Percentiles rank a stretch among this genome's conserved stretches.
Conservation (phyloP, 2,329 filamentous ascomycete species). For the Tolypocladium tropicale region DNA sequence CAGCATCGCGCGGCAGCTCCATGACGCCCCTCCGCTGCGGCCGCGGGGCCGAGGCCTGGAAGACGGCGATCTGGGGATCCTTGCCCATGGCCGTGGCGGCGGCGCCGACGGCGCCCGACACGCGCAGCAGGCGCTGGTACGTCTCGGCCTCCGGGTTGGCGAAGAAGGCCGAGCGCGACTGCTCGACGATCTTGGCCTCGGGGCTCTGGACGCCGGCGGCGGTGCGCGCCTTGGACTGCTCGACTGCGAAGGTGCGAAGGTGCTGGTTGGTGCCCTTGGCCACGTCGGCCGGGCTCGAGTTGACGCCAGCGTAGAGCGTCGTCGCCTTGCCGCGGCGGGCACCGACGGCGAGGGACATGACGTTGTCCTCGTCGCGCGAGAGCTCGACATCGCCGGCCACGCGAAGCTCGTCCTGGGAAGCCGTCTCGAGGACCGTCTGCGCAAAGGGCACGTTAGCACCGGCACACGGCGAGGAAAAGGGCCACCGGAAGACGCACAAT, state of each 20-base stretch:
- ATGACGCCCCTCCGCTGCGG: slow-evolving; percentile 39
- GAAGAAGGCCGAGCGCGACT: slow-evolving; percentile 44
- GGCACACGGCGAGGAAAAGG: neutral
- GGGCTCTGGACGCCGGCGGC: slow-evolving; percentile 17
- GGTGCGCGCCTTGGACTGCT: slow-evolving; percentile 23
- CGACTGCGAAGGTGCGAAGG: slow-evolving; percentile 64
- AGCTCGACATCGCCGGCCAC: slow-evolving; percentile 65
- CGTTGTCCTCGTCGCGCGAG: slow-evolving; percentile 77
- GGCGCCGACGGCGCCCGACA: slow-evolving; percentile 60
- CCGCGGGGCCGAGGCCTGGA: slow-evolving; percentile 45
- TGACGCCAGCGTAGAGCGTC: slow-evolving; percentile 64
- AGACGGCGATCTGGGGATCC: slow-evolving; percentile 69
- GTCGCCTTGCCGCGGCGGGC: slow-evolving; percentile 45
- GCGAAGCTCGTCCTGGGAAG: slow-evolving; percentile 50
- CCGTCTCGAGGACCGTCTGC: slow-evolving; percentile 64
- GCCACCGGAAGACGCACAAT: slow-evolving; percentile 46
- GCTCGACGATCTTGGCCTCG: slow-evolving; percentile 35
- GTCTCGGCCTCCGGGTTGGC: slow-evolving; percentile 34
- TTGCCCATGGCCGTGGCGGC: slow-evolving; percentile 70
- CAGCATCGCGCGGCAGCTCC: slow-evolving; percentile 45
- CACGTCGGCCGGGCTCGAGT: slow-evolving; percentile 64
- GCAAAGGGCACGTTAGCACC: slow-evolving; percentile 6
- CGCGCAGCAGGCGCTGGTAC: slow-evolving; percentile 50
- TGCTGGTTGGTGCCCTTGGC: slow-evolving; percentile 73
- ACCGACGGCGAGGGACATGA: slow-evolving; percentile 70